Evolutionary conservation across 2,329 filamentous ascomycete genomes (phyloP).

Genomic region (Akanthomyces uredinophilus): DNA sequence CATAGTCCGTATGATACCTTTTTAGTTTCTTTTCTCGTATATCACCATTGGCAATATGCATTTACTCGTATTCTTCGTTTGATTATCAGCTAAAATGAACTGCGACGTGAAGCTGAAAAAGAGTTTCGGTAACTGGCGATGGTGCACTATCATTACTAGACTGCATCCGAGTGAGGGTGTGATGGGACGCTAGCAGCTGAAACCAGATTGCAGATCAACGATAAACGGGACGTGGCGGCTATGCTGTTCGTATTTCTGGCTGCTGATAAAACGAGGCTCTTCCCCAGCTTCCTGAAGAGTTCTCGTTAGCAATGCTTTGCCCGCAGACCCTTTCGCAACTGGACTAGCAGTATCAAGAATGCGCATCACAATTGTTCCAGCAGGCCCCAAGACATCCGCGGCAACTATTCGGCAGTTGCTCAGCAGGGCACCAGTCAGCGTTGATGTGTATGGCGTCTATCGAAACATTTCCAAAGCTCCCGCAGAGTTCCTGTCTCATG

Average conservation of each 20-base stretch:
- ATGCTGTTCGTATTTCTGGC: neutral
- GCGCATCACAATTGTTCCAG: conserved; percentile 24
- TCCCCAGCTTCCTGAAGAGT: neutral
- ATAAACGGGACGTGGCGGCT: neutral
- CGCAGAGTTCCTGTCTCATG: conserved; percentile 18
- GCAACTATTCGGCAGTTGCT: conserved; percentile 24
- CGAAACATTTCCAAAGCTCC: conserved; percentile 22
- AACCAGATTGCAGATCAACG: neutral
- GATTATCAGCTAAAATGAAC: neutral
- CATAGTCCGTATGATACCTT: conserved; percentile 1
- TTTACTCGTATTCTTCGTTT: too few relatives aligned
- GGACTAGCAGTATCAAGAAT: conserved; percentile 7
- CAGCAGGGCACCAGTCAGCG: conserved; percentile 12
- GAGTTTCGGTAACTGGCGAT: neutral
- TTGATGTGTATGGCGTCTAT: conserved; percentile 19
- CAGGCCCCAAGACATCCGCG: conserved; percentile 21
- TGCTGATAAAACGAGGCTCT: neutral
- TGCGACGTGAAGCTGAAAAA: neutral
- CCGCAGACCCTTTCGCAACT: neutral
- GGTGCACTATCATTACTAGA: neutral
- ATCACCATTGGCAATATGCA: neutral
- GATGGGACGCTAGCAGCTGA: conserved; percentile 5
- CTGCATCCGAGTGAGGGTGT: neutral
- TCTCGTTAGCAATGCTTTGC: neutral
- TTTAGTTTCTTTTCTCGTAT: neutral